A percentile compares a stretch with the other conserved stretches of the same genome.
phyloP scores from a whole-genome alignment of 495 filamentous ascomycete species.

The Neurospora sp. region DNA sequence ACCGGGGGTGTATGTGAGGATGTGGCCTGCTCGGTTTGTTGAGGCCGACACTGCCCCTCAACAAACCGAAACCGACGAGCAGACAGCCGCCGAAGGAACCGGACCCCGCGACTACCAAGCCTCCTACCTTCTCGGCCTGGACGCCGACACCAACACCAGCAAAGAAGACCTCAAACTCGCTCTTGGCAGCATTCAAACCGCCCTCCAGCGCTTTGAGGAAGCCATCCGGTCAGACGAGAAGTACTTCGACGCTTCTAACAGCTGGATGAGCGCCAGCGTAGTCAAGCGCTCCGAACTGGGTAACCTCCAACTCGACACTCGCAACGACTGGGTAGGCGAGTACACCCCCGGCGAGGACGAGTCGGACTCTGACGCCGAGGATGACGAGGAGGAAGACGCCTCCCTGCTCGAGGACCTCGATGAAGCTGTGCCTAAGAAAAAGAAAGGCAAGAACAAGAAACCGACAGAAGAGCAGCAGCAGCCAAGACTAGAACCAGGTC shows the following conservation, averaged over 20 bases:
- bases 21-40: slow-evolving; percentile 50
- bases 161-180: slow-evolving; percentile 24
- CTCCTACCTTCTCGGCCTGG: slow-evolving; percentile 48
- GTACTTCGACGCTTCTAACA: slow-evolving; percentile 37
- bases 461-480: background rate
- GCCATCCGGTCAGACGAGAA: slow-evolving; percentile 35
- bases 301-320: slow-evolving; percentile 29
- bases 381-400: slow-evolving; percentile 15
- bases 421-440: slow-evolving; percentile 7
- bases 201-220: slow-evolving; percentile 37
- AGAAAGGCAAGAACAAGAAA: slow-evolving; percentile 13
- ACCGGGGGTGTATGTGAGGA: slow-evolving; percentile 36
- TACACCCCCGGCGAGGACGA: slow-evolving; percentile 30
- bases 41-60: slow-evolving; percentile 2
- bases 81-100: background rate
- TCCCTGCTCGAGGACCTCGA: slow-evolving; percentile 18
- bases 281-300: slow-evolving; percentile 25
- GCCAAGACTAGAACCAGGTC: slow-evolving; percentile 5
- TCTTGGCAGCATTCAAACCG: slow-evolving; percentile 25
- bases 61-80: background rate
- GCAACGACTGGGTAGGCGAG: slow-evolving; percentile 36
- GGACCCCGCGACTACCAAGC: slow-evolving; percentile 35
- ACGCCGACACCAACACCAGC: slow-evolving; percentile 9
- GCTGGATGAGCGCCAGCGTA: slow-evolving; percentile 37
- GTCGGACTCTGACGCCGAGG: slow-evolving; percentile 18